These are phyloP conservation scores for Geotrichum carabidarum DNA, from an alignment of 1,139 yeast species.

Conservation along the genomic window DNA sequence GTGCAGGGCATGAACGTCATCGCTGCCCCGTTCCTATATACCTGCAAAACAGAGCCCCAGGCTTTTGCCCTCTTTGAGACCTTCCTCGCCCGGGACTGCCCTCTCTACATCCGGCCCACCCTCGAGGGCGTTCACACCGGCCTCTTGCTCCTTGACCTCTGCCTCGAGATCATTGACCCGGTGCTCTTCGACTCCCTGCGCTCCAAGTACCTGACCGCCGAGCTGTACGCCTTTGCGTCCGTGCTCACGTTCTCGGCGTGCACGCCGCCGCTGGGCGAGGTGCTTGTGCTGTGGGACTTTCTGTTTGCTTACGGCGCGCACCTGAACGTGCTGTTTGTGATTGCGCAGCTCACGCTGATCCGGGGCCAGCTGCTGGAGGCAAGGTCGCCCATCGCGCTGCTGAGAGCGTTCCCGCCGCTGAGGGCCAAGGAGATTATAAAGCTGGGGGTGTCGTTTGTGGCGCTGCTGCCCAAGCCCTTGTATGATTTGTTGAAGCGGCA, in stretches of 20 bases:
- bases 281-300: constrained; percentile 81
- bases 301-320: constrained; percentile 88
- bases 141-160: constrained; percentile 55
- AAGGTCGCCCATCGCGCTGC: constrained; percentile 64
- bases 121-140: constrained; percentile 84
- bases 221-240: constrained; percentile 84
- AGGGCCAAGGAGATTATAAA: constrained; percentile 67
- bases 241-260: constrained; percentile 84
- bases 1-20: constrained; percentile 91
- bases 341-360: constrained; percentile 74
- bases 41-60: constrained; percentile 78
- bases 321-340: constrained; percentile 75
- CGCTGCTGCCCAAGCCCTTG: constrained; percentile 63
- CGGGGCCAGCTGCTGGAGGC: constrained; percentile 56
- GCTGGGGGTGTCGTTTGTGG: constrained; percentile 73
- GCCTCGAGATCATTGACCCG: constrained; percentile 69
- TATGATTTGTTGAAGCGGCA: constrained; percentile 70
- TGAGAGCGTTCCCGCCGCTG: constrained; percentile 68
- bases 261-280: constrained; percentile 77
- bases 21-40: constrained; percentile 76
- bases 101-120: constrained; percentile 72
- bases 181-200: constrained; percentile 57
- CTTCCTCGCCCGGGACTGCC: constrained; percentile 58
- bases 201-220: constrained; percentile 66
- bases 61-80: constrained; percentile 68